phyloP scores from a whole-genome alignment of 495 filamentous ascomycete species.

The Penicillium crystallinum region DNA sequence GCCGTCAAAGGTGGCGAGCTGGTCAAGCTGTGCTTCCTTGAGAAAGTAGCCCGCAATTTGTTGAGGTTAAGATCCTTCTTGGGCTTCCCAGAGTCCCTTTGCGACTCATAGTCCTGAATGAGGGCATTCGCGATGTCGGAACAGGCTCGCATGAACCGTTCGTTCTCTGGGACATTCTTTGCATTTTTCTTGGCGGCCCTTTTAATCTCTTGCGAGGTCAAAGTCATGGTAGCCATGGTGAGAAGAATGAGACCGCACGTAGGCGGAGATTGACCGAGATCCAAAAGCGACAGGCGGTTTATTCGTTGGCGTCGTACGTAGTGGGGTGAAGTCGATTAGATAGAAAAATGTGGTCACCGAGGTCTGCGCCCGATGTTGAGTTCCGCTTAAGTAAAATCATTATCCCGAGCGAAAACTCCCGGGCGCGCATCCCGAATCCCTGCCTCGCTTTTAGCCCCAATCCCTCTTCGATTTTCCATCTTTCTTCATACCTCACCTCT shows the following conservation, averaged over 20 bases:
- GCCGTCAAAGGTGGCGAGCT: slow-evolving; percentile 87
- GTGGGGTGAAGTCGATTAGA: slow-evolving; percentile 22
- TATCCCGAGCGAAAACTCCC: slow-evolving; percentile 41
- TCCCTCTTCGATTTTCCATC: slow-evolving; percentile 14
- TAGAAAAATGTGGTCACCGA: slow-evolving; percentile 29
- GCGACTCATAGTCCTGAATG: slow-evolving; percentile 85
- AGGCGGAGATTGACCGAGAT: not conserved
- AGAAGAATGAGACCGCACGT: slow-evolving; percentile 10
- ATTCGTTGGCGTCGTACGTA: not conserved
- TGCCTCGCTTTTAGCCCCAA: slow-evolving; percentile 19
- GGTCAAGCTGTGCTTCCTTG: slow-evolving; percentile 83
- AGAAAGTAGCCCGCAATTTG: slow-evolving; percentile 74
- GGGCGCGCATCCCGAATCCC: slow-evolving; percentile 29
- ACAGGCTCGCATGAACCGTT: slow-evolving; percentile 87
- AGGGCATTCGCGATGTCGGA: slow-evolving; percentile 90
- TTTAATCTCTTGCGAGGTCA: slow-evolving; percentile 50
- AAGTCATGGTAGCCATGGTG: slow-evolving; percentile 59
- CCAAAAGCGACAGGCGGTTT: not conserved
- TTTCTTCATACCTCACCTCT: slow-evolving; percentile 21
- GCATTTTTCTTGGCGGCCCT: slow-evolving; percentile 57
- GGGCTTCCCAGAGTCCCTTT: slow-evolving; percentile 62
- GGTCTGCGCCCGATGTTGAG: slow-evolving; percentile 27
- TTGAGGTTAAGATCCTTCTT: slow-evolving; percentile 92
- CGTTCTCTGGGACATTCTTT: slow-evolving; percentile 82
- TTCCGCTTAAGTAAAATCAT: slow-evolving; percentile 42